phyloP scores from a whole-genome alignment of 805 yeast species.

The Candida saitoana region DNA sequence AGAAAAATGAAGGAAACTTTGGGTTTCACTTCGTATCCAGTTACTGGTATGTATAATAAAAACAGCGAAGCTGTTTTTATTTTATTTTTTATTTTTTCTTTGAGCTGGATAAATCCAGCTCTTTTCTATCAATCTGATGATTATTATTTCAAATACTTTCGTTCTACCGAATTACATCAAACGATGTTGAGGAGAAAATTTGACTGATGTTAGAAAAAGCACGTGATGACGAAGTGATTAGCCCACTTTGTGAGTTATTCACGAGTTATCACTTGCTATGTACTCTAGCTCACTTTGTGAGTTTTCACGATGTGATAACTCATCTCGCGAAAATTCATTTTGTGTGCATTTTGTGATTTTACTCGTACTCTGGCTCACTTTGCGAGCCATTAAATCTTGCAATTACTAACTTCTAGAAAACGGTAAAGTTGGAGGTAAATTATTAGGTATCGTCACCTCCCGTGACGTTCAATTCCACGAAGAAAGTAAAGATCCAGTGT shows the following conservation, averaged over 20 bases:
- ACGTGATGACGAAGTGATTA: not conserved
- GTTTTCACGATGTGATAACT: too few relatives aligned
- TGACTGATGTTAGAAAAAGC: conserved; percentile 6
- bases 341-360: too few relatives aligned
- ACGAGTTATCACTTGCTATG: too few relatives aligned
- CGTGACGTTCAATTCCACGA: conserved; percentile 97
- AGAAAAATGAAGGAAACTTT: conserved; percentile 61
- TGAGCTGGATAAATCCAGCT: too few relatives aligned
- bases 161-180: conserved; percentile 98
- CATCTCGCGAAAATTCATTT: too few relatives aligned
- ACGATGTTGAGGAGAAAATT: conserved; percentile 89
- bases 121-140: conserved; percentile 46
- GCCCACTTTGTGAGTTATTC: too few relatives aligned
- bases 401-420: conserved; percentile 47
- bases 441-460: conserved; percentile 92
- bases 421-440: conserved; percentile 84
- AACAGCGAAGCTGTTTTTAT: conserved; percentile 5
- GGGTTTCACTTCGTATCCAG: conserved; percentile 98
- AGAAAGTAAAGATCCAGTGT: conserved; percentile 54
- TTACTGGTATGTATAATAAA: conserved; percentile 80
- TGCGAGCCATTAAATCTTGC: too few relatives aligned
- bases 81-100: too few relatives aligned
- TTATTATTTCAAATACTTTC: conserved; percentile 66
- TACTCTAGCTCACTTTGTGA: too few relatives aligned
- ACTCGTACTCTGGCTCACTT: too few relatives aligned